Base-by-base conservation (phyloP, 805 yeast genomes). In the Candida khao-thaluensis region DNA sequence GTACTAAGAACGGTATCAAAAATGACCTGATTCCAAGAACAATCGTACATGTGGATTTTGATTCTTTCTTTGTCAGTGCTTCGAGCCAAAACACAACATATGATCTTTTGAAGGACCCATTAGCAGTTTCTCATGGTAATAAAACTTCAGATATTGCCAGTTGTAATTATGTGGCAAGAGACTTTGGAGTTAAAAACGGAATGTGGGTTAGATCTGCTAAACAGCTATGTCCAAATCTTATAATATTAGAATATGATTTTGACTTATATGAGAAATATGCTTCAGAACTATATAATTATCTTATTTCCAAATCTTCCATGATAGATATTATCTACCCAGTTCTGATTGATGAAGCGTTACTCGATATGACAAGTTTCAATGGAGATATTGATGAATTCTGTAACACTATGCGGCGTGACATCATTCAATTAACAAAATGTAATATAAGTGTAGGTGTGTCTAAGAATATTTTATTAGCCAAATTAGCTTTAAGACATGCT, bases 1-100 rank as follows among this genome's bases (percentile, higher is more conserved):
- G 12, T n/a, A 10, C 27, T 20, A 15, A 24, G 17, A 27, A 21
- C 3, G 7, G 11, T 6, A 18, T 6, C 21, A 26, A 34, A 17
- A 52, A 50, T 23, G 30, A 35, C 17, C 52, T 8, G 10, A 22
- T 10, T 22, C 24, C 8, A 15, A 27, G 51, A 23, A 55, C 73
- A 1, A 75, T 90, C 7, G 56, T 90, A 39, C 97, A 91, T 57
- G 72, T 91, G 23, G 99, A 91, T 57, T 91, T 89, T 59, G 99
- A 91, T 58, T 88, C 95, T 48, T 91, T 93, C 53, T 91, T 91
- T 62, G 97, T 90, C 2, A 74, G 95, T 0, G 96, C 84, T 0
- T 85, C 96, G 0, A 75, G 86, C 2, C 61, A 80, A 39, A 68
- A 62, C 11, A 64, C 69, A 29, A 82, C 84, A 0, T 69, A 78